Conservation (phyloP, 768 basidiomycete species). For the Obba rivulosa region DNA sequence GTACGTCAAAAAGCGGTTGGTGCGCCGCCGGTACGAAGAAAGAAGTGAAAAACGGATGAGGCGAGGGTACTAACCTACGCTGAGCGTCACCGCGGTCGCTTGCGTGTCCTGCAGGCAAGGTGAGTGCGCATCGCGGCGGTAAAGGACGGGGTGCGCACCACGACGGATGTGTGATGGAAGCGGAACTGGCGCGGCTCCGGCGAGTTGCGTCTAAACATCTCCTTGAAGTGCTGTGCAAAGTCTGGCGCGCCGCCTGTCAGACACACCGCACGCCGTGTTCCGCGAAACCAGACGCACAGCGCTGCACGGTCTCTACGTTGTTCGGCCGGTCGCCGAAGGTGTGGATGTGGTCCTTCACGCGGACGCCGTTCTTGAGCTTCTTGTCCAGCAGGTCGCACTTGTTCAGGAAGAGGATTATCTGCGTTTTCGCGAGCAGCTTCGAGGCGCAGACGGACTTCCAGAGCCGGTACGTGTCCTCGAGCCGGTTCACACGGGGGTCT, state of each 20-base stretch:
- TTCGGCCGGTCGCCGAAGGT: constrained; percentile 73
- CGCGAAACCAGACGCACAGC: constrained; percentile 43
- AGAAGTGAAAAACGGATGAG: not conserved
- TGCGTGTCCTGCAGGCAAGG: constrained; percentile 54
- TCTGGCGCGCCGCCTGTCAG: constrained; percentile 35
- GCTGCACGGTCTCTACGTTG: constrained; percentile 60
- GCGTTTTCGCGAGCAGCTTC: constrained; percentile 24
- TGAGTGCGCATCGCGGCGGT: constrained; percentile 9
- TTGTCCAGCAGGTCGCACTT: constrained; percentile 66
- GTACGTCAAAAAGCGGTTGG: not conserved
- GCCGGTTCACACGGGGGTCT: constrained; percentile 64
- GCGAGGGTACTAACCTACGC: constrained; percentile 43
- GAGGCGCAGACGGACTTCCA: constrained; percentile 26
- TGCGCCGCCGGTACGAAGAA: not conserved
- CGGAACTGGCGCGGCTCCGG: constrained; percentile 64
- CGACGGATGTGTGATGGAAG: constrained; percentile 70
- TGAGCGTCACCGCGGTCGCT: constrained; percentile 67
- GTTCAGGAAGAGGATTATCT: constrained; percentile 37
- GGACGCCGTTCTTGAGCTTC: constrained; percentile 63
- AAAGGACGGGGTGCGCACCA: constrained; percentile 42
- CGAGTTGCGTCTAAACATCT: constrained; percentile 58
- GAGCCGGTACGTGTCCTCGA: constrained; percentile 33
- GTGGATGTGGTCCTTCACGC: constrained; percentile 63
- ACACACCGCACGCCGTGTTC: constrained; percentile 7
- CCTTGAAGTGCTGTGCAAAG: constrained; percentile 77